These are phyloP conservation scores for Diutina pseudorugosa DNA, from an alignment of 1,139 yeast species.

Conservation along the genomic window DNA sequence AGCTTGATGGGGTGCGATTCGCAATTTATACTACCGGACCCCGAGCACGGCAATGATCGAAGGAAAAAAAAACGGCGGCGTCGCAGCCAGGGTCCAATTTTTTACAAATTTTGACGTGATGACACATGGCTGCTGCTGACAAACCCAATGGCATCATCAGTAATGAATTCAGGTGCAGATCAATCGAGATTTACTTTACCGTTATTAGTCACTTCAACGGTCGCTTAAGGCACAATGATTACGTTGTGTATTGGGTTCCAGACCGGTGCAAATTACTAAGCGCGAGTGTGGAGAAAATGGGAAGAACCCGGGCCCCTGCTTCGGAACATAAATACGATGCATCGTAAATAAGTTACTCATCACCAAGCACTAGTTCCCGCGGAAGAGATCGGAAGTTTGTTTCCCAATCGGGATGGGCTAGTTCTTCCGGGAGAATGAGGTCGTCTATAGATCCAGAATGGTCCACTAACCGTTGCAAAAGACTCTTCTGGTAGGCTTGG, in stretches of 20 bases:
- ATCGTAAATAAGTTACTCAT: not conserved
- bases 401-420: slow-evolving; percentile 1
- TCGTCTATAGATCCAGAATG: not conserved
- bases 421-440: not conserved
- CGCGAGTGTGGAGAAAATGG: too few relatives aligned
- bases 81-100: not conserved
- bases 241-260: not conserved
- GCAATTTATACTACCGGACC: not conserved
- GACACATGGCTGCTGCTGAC: too few relatives aligned
- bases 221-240: not conserved
- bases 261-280: not conserved
- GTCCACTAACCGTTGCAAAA: not conserved
- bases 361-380: not conserved
- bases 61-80: not conserved
- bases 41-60: not conserved
- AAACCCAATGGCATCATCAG: not conserved
- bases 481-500: not conserved
- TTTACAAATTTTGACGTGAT: too few relatives aligned
- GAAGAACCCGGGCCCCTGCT: not conserved
- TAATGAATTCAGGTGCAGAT: not conserved
- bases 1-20: not conserved
- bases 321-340: not conserved
- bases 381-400: not conserved
- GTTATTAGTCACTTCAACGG: not conserved
- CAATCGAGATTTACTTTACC: not conserved